A percentile compares a stretch with the other conserved stretches of the same genome.
Evolutionary conservation across 768 basidiomycete genomes (phyloP).

Genomic region (Lactarius quietus): DNA sequence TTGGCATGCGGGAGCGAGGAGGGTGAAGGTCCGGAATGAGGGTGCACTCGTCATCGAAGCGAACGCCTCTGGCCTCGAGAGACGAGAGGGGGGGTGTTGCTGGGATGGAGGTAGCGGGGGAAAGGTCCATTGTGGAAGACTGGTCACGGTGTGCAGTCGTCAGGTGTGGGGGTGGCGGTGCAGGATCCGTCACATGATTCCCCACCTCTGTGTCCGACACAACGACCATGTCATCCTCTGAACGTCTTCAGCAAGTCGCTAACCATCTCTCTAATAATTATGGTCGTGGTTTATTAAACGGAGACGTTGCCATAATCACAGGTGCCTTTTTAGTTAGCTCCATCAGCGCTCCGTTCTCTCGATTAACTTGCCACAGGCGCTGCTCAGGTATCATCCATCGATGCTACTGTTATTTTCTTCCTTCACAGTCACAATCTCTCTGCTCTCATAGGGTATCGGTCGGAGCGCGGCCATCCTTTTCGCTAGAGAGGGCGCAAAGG

Average conservation of each 20-base stretch:
- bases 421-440: slow-evolving; percentile 21
- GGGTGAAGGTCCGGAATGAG: slow-evolving; percentile 60
- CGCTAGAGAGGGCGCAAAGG: slow-evolving; percentile 81
- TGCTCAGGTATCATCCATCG: slow-evolving; percentile 52
- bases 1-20: slow-evolving; percentile 42
- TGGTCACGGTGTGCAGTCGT: no score
- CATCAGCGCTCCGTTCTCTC: slow-evolving; percentile 16
- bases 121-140: not conserved
- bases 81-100: not conserved
- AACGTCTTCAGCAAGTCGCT: slow-evolving; percentile 61
- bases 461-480: slow-evolving; percentile 70
- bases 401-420: not conserved
- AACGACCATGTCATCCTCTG: slow-evolving; percentile 30
- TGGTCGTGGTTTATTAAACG: slow-evolving; percentile 57
- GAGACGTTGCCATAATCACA: slow-evolving; percentile 84
- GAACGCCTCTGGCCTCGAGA: slow-evolving; percentile 40
- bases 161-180: slow-evolving; percentile 16
- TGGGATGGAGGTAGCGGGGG: not conserved
- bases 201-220: no score
- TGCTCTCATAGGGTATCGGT: slow-evolving; percentile 65
- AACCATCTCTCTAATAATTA: slow-evolving; percentile 57
- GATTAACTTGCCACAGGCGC: slow-evolving; percentile 46
- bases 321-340: slow-evolving; percentile 44
- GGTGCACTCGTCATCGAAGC: slow-evolving; percentile 70
- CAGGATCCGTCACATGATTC: no score